Evolutionary conservation across 148 eudicot species (phyloP), one percentile per base, ranked within the genome.

Genomic region (Dianthus caryophyllus): DNA sequence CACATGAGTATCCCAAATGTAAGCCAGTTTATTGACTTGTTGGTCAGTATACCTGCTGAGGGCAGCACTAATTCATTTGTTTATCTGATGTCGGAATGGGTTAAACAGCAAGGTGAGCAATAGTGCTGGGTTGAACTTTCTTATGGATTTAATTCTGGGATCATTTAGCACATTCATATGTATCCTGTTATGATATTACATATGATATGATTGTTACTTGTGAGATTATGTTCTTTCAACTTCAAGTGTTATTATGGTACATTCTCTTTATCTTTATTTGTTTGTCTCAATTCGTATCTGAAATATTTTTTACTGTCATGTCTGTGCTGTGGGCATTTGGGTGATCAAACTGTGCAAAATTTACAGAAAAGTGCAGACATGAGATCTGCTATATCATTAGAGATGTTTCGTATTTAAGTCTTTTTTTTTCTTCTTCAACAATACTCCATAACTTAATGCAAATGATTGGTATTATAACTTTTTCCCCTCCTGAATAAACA

Each of bases 81-180:
- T 63, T 94, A 88, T 81, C 58, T 90, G 71, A 94, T 88, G 90
- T 83, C 84, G 39, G 97, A 88, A 78, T 94, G 99, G 99, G 82
- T 89, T 49, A 79, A 76, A 80, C 96, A 80, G 63, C 99, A 94
- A 84, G 97, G 99, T 84, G 64, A 79, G 82, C 68, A 20, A 24
- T 48, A 12, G 2, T 26, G 30, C 22, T 65, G 22, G 66, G 20
- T n/a, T 49, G 61, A 2, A 25, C 25, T 18, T 59, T 38, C 17
- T 66, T 49, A 0, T 25, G 53, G n/a, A 39, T 44, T 47, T 31
- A 8, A 13, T 44, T 10, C 14, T 46, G 30, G 30, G 33, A 33
- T 38, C 48, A 41, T 57, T 56, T 1, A 51, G 52, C 22, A 31
- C 44, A 6, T 41, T 41, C 44, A 41, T 4, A 41, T 41, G 44